phyloP scores from a whole-genome alignment of 2,329 filamentous ascomycete genomes.

The Botrytis porri region DNA sequence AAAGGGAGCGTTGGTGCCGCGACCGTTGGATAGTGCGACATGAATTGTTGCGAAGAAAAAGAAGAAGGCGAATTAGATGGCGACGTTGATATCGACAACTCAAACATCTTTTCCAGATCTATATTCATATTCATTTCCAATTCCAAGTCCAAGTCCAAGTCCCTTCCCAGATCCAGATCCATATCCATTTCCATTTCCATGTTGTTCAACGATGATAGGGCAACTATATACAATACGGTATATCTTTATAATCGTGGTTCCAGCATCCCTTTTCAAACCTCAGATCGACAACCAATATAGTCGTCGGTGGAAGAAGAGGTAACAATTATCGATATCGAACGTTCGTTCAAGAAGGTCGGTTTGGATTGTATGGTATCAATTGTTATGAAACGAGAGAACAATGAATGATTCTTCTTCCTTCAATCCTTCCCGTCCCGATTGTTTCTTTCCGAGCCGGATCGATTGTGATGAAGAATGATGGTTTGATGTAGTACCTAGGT shows the following conservation, averaged over 20 bases:
- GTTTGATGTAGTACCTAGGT: neutral
- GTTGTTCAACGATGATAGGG: too few species aligned
- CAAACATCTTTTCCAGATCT: neutral
- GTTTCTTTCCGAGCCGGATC: neutral
- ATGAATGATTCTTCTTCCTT: neutral
- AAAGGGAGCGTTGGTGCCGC: neutral
- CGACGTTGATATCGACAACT: neutral
- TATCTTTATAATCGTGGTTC: conserved; percentile 33
- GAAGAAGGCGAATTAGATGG: neutral
- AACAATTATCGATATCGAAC: neutral
- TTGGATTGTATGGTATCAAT: neutral
- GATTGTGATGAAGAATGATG: neutral
- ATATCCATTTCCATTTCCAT: neutral
- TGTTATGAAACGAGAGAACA: neutral
- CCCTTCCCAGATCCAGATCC: too few species aligned
- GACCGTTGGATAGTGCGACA: conserved; percentile 10
- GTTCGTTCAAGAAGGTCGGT: neutral
- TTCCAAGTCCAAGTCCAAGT: too few species aligned
- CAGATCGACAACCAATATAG: neutral
- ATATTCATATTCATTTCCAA: neutral
- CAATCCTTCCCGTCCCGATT: conserved; percentile 7
- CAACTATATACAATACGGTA: neutral
- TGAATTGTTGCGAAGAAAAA: neutral
- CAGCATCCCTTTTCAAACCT: conserved; percentile 31
- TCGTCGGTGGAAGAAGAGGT: neutral